These are phyloP conservation scores for Olyra latifolia DNA, from an alignment of 176 grass and related monocot genomes.

Conservation along the genomic window DNA sequence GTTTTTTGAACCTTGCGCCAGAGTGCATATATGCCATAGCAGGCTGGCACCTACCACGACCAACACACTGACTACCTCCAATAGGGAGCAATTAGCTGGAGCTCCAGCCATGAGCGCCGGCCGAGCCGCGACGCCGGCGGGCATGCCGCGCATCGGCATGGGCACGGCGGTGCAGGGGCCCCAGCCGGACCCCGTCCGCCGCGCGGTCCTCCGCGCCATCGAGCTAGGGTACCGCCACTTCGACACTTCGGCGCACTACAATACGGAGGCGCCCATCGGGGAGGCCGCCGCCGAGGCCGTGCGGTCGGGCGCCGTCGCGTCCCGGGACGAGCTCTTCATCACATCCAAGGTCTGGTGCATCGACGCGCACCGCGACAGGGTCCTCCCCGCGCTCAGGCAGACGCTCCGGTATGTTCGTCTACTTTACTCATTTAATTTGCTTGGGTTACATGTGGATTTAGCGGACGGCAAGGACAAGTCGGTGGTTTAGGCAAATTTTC, in stretches of 20 bases:
- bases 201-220: conserved; percentile 51
- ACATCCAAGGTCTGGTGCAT: conserved; percentile 78
- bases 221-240: conserved; percentile 65
- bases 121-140: not conserved
- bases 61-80: too few relatives aligned
- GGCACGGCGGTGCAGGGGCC: conserved; percentile 61
- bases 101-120: not conserved
- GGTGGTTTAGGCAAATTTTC: not conserved
- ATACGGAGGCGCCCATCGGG: conserved; percentile 56
- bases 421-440: not conserved
- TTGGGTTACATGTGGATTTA: not conserved
- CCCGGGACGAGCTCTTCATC: conserved; percentile 62
- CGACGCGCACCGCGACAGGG: conserved; percentile 47
- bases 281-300: conserved; percentile 54
- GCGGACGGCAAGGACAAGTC: not conserved
- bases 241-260: conserved; percentile 63
- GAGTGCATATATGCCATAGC: too few relatives aligned
- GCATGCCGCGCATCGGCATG: conserved; percentile 52
- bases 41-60: too few relatives aligned
- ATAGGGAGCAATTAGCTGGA: too few relatives aligned
- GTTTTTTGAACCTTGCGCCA: too few relatives aligned
- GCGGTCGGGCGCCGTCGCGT: conserved; percentile 37
- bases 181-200: conserved; percentile 32
- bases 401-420: conserved; percentile 30
- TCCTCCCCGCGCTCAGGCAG: conserved; percentile 51